Percentiles rank a stretch among this genome's conserved stretches.
phyloP scores from a whole-genome alignment of 2,329 filamentous ascomycete genomes.

The Aspergillus sp. region DNA sequence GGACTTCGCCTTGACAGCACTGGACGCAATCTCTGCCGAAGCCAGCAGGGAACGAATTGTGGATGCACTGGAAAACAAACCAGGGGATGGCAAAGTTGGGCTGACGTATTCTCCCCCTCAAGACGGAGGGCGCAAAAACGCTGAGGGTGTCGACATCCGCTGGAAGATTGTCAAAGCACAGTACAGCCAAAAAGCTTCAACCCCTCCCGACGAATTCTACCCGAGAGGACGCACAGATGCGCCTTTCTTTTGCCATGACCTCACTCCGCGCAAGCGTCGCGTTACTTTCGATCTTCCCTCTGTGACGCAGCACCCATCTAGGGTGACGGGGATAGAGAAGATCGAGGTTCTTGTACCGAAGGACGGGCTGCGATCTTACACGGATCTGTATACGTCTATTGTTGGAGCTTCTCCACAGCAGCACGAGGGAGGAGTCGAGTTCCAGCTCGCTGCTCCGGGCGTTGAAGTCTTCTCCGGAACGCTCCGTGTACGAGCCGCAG shows the following conservation, averaged over 20 bases:
- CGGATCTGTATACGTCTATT: constrained; percentile 8
- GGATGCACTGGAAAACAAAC: not conserved
- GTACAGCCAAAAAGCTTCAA: not conserved
- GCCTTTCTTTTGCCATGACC: constrained; percentile 17
- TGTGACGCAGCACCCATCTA: constrained; percentile 9
- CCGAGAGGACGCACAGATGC: constrained; percentile 12
- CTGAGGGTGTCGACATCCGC: constrained; percentile 6
- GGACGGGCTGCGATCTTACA: not conserved
- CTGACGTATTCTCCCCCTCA: constrained; percentile 9
- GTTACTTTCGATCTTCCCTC: constrained; percentile 5
- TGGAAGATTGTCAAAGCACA: constrained; percentile 12
- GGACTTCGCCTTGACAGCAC: constrained; percentile 13
- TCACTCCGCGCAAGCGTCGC: constrained; percentile 12
- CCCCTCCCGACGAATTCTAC: constrained; percentile 7
- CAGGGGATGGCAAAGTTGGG: constrained; percentile 5
- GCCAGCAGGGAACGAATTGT: constrained; percentile 8
- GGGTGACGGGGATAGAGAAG: constrained; percentile 7
- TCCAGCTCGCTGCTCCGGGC: constrained; percentile 9
- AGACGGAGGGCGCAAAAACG: constrained; percentile 9
- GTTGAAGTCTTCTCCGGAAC: not conserved
- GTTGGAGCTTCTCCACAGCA: constrained; percentile 3
- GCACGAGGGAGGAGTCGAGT: not conserved
- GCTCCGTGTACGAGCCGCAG: constrained; percentile 5
- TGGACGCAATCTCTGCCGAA: constrained; percentile 7
- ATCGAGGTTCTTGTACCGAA: constrained; percentile 13